Evolutionary conservation across 345 rosid species (phyloP), one percentile per base, ranked within the genome.

Genomic region (Gossypium australe): DNA sequence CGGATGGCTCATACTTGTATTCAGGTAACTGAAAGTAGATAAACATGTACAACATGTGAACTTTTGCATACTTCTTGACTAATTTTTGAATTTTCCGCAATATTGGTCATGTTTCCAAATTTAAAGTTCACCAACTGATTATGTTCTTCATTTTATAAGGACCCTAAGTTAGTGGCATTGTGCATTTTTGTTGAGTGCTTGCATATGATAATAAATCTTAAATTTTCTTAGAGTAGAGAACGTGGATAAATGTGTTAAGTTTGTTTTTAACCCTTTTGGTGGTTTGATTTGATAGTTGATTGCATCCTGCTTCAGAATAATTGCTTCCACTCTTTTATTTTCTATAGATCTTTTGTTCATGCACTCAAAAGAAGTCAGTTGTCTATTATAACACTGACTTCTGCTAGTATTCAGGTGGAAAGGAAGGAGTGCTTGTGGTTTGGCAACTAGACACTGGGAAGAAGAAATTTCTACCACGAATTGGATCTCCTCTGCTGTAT

Each of bases 361-460:
- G 5, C 49, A 27, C 44, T 11, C 45, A 18, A 48, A 62, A 17
- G 16, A 59, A 71, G 45, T 73, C 16, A 17, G 58, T 60, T 25
- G 22, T 60, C 69, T 73, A 12, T 73, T 61, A 11, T 48, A 60
- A 10, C 47, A 61, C 51, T 67, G 25, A 45, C 17, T 74, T 72
- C 60, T 75, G 24, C 75, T 55, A 43, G 38, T 76, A 17, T 81
- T 73, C 82, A 93, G 99, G 99, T 80, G 99, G 99, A 74, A 89
- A 85, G 72, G 99, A 95, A 89, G 99, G 99, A 41, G 99, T 93
- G 60, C 92, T 95, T 72, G 99, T 95, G 47, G 98, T 93, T 77
- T 95, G 99, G 98, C 98, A 90, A 78, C 75, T 95, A 72, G 98
- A 95, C 79, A 88, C 98, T 1, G 97, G 99, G 83, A 93, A 90